Evolutionary conservation across 768 basidiomycete species (phyloP), one percentile per base, ranked within the genome.

Genomic region (Suillus subluteus): DNA sequence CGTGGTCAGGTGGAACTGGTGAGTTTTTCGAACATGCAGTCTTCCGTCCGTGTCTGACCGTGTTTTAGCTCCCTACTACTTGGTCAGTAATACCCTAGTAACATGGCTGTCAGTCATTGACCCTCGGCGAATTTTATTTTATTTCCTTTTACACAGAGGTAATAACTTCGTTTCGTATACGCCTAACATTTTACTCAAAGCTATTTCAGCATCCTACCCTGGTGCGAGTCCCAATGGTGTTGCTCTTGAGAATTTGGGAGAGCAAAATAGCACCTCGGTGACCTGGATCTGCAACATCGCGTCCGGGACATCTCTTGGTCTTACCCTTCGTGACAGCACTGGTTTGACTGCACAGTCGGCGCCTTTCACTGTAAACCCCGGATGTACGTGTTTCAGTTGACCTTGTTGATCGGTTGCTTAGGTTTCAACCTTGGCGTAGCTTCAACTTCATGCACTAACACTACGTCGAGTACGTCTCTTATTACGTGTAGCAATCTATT

Each of bases 1-100:
- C 73, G 37, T 93, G 87, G 87, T 12, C 41, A n/a, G 87, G 86
- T 68, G 90, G 91, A 76, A 72, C 67, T 12, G 23, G 90, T 90
- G 72, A 67, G 88, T 80, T 6, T 37, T 52, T 3, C 11, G 23
- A 58, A 67, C 43, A 52, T 43, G 2, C 21, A 30, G 6, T 15
- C 32, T 50, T 21, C 4, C 32, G 32, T 21, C 13, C 41, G 32
- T 64, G 37, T 43, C 65, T 61, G n/a, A 65, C 15, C 3, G 18
- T 23, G 26, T 9, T 35, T 18, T 64, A 92, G 90, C 77, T 43
- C 89, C 91, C 41, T 92, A 83, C 82, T 86, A 79, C 71, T 70
- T 91, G 82, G 91, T 92, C 76, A 63, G 89, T 83, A 13, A 54
- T 58, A 58, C 40, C 35, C 43, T n/a, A 32, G 41, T 15, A 52